phyloP scores from a whole-genome alignment of 129 eudicot species.

The Flaveria brownii region DNA sequence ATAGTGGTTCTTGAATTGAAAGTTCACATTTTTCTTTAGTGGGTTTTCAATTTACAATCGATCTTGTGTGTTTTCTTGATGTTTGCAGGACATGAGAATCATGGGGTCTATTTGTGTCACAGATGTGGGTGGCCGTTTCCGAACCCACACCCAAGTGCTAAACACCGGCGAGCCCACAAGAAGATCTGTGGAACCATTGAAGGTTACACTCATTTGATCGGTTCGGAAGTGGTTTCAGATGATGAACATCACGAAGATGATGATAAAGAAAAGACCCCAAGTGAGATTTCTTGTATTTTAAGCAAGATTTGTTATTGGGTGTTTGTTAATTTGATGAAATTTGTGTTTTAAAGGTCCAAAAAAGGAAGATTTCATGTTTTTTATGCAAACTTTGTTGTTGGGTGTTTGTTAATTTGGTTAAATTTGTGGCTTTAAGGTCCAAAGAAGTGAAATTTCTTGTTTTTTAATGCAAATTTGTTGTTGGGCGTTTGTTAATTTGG shows the following conservation, averaged over 20 bases:
- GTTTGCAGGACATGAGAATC: slow-evolving; percentile 55
- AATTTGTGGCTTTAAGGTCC: too few species aligned
- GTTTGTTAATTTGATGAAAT: slow-evolving; percentile 9
- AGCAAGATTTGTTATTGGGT: background rate
- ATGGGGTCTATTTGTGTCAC: slow-evolving; percentile 59
- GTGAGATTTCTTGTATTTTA: slow-evolving; percentile 37
- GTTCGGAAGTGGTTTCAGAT: slow-evolving; percentile 50
- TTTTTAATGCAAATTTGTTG: background rate
- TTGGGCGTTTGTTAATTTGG: slow-evolving; percentile 8
- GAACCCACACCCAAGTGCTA: slow-evolving; percentile 88
- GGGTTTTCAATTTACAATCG: background rate
- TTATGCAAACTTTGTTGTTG: too few species aligned
- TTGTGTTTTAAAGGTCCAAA: slow-evolving; percentile 39
- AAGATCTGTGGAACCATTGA: slow-evolving; percentile 81
- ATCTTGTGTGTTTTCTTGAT: slow-evolving; percentile 2
- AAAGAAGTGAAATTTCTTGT: slow-evolving; percentile 38
- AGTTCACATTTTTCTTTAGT: background rate
- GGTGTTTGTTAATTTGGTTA: too few species aligned
- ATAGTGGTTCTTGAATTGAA: slow-evolving; percentile 8
- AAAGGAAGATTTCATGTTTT: too few species aligned
- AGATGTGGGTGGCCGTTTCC: slow-evolving; percentile 96
- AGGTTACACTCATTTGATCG: slow-evolving; percentile 50
- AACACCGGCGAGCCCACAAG: slow-evolving; percentile 81
- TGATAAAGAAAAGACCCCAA: slow-evolving; percentile 53
- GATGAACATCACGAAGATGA: slow-evolving; percentile 53